Conservation (phyloP, 2,329 filamentous ascomycete genomes). For the Seiridium cupressi region DNA sequence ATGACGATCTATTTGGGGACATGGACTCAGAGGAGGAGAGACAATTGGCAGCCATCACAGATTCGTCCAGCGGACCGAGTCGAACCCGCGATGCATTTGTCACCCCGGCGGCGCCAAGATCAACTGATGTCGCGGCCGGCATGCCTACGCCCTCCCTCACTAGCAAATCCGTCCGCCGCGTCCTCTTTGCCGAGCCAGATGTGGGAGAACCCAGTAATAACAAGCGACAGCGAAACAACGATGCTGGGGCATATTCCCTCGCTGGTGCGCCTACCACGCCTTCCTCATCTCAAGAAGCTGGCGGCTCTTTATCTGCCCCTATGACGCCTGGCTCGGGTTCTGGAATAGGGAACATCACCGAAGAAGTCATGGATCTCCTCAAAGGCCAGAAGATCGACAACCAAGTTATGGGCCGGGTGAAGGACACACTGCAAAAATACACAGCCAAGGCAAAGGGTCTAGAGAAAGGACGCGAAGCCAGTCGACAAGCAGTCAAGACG, state of each 20-base stretch:
- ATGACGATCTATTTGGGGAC: slow-evolving; percentile 23
- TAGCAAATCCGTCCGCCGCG: slow-evolving; percentile 21
- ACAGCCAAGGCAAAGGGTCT: slow-evolving; percentile 60
- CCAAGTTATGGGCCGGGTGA: slow-evolving; percentile 35
- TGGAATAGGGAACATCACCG: slow-evolving; percentile 30
- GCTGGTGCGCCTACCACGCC: slow-evolving; percentile 16
- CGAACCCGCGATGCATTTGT: slow-evolving; percentile 12
- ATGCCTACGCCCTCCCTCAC: slow-evolving; percentile 25
- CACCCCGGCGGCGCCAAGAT: slow-evolving; percentile 14
- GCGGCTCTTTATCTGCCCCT: slow-evolving; percentile 8
- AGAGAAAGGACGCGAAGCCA: slow-evolving; percentile 63
- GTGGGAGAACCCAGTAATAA: not conserved
- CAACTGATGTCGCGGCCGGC: slow-evolving; percentile 12
- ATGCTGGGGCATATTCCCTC: slow-evolving; percentile 5
- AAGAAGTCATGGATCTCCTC: slow-evolving; percentile 50
- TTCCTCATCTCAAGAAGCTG: slow-evolving; percentile 10
- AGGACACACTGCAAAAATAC: slow-evolving; percentile 49
- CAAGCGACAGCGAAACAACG: slow-evolving; percentile 20
- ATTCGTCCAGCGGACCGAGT: slow-evolving; percentile 11
- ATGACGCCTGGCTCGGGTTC: slow-evolving; percentile 15
- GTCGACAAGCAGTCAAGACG: slow-evolving; percentile 57
- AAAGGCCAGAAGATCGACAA: slow-evolving; percentile 38
- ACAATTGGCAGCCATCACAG: slow-evolving; percentile 18
- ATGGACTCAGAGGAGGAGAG: slow-evolving; percentile 26
- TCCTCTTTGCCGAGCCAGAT: slow-evolving; percentile 21